Conservation (phyloP, 108 stramenopile species). For the Schizochytrium sp. region DNA sequence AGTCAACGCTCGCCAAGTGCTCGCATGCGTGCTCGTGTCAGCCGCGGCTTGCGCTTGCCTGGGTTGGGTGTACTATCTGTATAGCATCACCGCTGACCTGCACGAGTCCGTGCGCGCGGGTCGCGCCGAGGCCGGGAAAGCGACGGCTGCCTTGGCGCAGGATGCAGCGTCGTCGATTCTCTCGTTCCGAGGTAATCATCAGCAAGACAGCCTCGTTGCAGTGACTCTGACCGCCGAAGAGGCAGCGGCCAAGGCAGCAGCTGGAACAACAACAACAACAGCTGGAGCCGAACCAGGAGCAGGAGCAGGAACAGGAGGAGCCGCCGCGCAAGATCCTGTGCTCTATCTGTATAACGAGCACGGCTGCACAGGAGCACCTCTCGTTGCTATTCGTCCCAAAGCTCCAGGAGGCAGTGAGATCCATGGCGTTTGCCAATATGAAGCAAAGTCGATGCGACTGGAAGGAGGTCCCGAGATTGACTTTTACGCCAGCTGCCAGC, state of each 20-base stretch:
- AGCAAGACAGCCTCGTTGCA: no score
- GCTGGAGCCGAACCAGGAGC: no score
- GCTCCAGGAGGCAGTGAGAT: neutral
- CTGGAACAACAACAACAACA: no score
- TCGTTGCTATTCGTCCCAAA: neutral
- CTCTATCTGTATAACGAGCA: neutral
- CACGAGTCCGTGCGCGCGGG: neutral
- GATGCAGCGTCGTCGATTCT: neutral
- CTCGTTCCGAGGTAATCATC: neutral
- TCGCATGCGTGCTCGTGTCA: neutral
- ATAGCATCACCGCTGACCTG: neutral
- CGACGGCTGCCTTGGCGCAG: neutral
- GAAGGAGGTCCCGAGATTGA: neutral
- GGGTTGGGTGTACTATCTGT: neutral
- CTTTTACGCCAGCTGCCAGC: neutral
- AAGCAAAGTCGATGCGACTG: neutral
- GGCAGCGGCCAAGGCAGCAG: no score
- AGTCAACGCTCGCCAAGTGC: neutral
- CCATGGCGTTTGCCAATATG: neutral
- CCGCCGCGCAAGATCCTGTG: neutral
- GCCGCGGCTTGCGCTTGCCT: neutral
- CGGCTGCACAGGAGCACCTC: neutral
- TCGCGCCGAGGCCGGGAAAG: neutral
- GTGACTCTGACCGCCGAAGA: no score
- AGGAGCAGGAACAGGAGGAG: no score